phyloP scores from a whole-genome alignment of 768 basidiomycete species.

The Leccinum ochraceum region DNA sequence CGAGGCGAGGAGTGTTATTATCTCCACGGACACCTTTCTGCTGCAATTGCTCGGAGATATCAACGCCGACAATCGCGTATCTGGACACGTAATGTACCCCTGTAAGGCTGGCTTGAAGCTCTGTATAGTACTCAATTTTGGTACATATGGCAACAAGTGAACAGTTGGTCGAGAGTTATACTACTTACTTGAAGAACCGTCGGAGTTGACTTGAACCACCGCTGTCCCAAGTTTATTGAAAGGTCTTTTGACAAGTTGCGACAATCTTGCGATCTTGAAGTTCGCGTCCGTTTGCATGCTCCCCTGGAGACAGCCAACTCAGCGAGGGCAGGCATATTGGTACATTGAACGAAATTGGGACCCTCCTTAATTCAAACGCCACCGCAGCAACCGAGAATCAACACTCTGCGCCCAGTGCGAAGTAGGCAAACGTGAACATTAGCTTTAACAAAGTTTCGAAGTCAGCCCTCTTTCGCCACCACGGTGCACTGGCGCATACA shows the following conservation, averaged over 20 bases:
- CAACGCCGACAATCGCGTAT: constrained; percentile 18
- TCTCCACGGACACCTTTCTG: constrained; percentile 5
- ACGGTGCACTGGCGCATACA: background rate
- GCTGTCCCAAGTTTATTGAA: background rate
- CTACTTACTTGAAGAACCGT: background rate
- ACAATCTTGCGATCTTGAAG: background rate
- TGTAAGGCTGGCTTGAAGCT: background rate
- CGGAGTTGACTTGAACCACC: background rate
- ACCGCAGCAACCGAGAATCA: background rate
- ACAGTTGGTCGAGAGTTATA: background rate
- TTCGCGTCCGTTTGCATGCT: background rate
- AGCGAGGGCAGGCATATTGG: background rate
- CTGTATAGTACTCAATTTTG: background rate
- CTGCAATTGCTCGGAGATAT: constrained; percentile 9
- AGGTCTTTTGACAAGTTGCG: background rate
- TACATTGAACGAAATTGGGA: background rate
- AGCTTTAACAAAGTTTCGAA: background rate
- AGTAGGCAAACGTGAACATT: background rate
- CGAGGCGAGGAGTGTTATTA: background rate
- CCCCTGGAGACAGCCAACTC: background rate
- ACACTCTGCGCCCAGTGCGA: background rate
- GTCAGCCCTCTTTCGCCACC: background rate
- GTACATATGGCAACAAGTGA: constrained; percentile 1
- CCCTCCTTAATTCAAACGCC: background rate
- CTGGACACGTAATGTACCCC: constrained; percentile 11